Conservation (phyloP, 805 yeast species). For the Kazachstania martiniae region DNA sequence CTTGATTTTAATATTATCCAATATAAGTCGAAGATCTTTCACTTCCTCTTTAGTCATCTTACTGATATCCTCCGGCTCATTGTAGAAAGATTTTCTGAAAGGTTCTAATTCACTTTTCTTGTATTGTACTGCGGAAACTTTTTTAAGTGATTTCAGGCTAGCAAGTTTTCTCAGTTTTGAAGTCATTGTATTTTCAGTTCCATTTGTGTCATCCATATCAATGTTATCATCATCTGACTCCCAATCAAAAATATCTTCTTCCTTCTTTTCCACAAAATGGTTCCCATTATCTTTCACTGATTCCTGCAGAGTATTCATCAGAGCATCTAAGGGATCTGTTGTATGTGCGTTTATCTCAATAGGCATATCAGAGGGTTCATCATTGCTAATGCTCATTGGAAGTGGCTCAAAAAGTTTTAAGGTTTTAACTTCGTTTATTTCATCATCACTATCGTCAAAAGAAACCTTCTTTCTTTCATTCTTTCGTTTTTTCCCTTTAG, state of each 20-base stretch:
- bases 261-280: too few relatives aligned
- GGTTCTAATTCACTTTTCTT: constrained; percentile 33
- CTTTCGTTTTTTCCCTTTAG: constrained; percentile 1
- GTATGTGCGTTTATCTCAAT: constrained; percentile 6
- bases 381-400: too few relatives aligned
- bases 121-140: constrained; percentile 21
- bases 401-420: too few relatives aligned
- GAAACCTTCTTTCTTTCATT: constrained; percentile 1
- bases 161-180: constrained; percentile 29
- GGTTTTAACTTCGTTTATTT: constrained; percentile 1
- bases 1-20: constrained; percentile 57
- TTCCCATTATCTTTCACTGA: too few relatives aligned
- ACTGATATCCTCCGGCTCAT: constrained; percentile 44
- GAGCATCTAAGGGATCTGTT: constrained; percentile 38
- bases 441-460: constrained; percentile 17
- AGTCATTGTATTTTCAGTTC: constrained; percentile 20
- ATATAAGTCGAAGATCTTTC: constrained; percentile 36
- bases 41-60: constrained; percentile 45
- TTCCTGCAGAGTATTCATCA: constrained; percentile 33
- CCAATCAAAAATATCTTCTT: constrained; percentile 1
- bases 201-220: constrained; percentile 24
- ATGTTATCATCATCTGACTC: constrained; percentile 5
- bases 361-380: not conserved
- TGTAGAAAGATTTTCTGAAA: constrained; percentile 53
- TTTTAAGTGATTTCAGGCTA: constrained; percentile 31